Evolutionary conservation across 192 early-diverging fungal species (phyloP), one percentile per base, ranked within the genome.

Genomic region (Paraglomus occultum): DNA sequence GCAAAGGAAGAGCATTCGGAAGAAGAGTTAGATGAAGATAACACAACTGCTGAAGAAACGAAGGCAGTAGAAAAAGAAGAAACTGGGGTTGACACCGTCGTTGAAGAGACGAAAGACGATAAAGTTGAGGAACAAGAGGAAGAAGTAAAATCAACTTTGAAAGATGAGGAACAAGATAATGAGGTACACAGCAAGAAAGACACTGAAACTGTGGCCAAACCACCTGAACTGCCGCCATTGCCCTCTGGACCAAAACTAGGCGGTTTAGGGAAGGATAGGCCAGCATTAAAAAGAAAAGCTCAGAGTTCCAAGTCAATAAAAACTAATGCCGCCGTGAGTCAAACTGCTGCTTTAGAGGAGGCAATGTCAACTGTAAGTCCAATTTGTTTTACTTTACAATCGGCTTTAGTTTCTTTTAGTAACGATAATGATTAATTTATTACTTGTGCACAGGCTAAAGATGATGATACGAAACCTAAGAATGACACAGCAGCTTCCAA

Each of bases 151-250:
- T 44, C 31, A 12, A 44, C 11, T 7, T 47, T 70, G 50, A 71
- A 68, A 49, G 66, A 70, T 64, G 77, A 79, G 51, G 48, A 64
- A 75, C 39, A 74, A 76, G 52, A 57, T 51, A 23, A 74, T 72
- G 40, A 73, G 71, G 22, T 72, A 70, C 10, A 46, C 59, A 17
- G 22, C 73, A 42, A 77, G 61, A 22, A 67, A 73, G 47, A 64
- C 72, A 14, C 73, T 68, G 7, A 73, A 72, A 51, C 75, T 72
- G 14, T 49, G 75, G 31, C 75, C 75, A 17, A 74, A 70, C 67
- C 74, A 76, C 23, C 74, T 63, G n/a, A 76, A 74, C 49, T 38
- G 11, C 78, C 61, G 10, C 72, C 72, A 12, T 59, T 74, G 14
- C 68, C 72, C 0, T 50, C 71, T 51, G 57, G 70, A 6, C 74